Evolutionary conservation across 2,329 filamentous ascomycete genomes (phyloP).

Genomic region (Neofusicoccum kwambonambiense): DNA sequence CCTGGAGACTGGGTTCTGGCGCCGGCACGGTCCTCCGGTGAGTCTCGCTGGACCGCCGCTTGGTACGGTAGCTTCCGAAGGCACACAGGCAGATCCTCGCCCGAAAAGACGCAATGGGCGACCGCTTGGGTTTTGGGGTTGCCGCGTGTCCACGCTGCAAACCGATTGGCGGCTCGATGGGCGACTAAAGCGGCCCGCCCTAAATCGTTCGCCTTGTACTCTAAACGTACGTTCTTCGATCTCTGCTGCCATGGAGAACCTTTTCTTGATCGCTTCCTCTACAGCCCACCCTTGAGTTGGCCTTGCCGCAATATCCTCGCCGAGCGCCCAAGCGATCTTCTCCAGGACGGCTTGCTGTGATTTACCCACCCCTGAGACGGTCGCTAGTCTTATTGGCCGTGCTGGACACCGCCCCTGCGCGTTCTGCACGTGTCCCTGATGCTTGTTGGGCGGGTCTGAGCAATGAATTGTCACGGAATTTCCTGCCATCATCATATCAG

Average conservation of each 20-base stretch:
- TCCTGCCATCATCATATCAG: constrained; percentile 7
- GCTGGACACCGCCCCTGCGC: constrained; percentile 5
- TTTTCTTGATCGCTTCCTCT: neutral
- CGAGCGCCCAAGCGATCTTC: constrained; percentile 5
- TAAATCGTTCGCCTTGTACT: constrained; percentile 15
- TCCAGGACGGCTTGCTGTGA: constrained; percentile 13
- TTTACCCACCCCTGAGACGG: constrained; percentile 14
- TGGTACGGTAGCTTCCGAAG: constrained; percentile 19
- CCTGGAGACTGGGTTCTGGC: neutral
- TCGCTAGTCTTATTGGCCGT: neutral
- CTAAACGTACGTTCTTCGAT: constrained; percentile 17
- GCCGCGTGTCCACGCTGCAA: constrained; percentile 14
- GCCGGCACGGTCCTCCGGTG: neutral
- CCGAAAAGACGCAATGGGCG: constrained; percentile 5
- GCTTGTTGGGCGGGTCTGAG: constrained; percentile 14
- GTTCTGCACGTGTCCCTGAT: constrained; percentile 9
- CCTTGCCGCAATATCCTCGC: constrained; percentile 1
- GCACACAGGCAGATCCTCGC: constrained; percentile 14
- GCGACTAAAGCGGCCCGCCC: constrained; percentile 13
- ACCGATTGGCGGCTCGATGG: constrained; percentile 16
- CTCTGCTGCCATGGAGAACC: constrained; percentile 7
- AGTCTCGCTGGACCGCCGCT: constrained; percentile 3
- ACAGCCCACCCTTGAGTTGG: neutral
- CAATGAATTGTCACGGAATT: constrained; percentile 14
- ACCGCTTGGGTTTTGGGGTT: constrained; percentile 7